phyloP scores from a whole-genome alignment of 345 rosid genomes.

The Nephelium lappaceum region DNA sequence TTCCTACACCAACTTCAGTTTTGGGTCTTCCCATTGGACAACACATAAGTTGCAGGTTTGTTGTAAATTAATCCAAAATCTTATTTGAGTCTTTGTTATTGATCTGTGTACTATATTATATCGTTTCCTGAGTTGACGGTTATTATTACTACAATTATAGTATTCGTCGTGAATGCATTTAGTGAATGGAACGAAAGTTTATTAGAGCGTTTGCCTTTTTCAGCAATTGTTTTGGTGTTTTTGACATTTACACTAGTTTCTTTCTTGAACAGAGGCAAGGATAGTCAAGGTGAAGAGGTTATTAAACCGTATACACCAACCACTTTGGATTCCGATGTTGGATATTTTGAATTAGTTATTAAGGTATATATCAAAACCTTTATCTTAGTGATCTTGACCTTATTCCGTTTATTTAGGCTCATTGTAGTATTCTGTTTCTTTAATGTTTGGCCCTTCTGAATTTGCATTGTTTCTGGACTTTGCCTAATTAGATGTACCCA shows the following conservation, averaged over 20 bases:
- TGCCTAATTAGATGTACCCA: conserved; percentile 78
- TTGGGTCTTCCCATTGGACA: conserved; percentile 99
- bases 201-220: background rate
- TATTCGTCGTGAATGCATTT: background rate
- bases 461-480: conserved; percentile 11
- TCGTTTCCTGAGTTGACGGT: background rate
- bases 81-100: background rate
- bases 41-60: conserved; percentile 93
- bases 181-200: background rate
- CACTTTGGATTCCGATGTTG: conserved; percentile 91
- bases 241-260: background rate
- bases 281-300: conserved; percentile 84
- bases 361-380: conserved; percentile 54
- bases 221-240: background rate
- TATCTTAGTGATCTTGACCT: conserved; percentile 21
- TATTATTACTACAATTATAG: background rate
- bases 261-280: conserved; percentile 70
- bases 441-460: background rate
- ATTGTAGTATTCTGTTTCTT: background rate
- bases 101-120: background rate
- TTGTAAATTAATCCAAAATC: background rate
- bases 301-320: conserved; percentile 94
- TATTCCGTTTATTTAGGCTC: background rate
- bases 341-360: conserved; percentile 80
- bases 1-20: conserved; percentile 73